Evolutionary conservation across 2,329 filamentous ascomycete genomes (phyloP).

Genomic region (Aureobasidium sp.): DNA sequence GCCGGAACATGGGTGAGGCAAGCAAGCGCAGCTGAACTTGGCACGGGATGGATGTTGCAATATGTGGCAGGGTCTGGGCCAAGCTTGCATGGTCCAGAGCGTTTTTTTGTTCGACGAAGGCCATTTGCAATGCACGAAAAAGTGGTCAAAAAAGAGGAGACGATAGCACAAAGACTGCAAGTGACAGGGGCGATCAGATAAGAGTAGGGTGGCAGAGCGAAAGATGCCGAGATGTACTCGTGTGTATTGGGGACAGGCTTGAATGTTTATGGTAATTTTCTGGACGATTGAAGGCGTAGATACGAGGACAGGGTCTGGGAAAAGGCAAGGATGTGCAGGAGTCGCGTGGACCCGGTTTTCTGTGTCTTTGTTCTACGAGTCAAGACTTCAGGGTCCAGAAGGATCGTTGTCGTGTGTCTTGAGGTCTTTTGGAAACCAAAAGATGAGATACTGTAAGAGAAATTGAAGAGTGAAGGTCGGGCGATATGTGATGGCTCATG

Average conservation of each 20-base stretch:
- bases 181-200: background rate
- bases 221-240: background rate
- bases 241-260: background rate
- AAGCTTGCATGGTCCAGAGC: background rate
- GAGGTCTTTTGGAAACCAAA: background rate
- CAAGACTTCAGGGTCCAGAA: background rate
- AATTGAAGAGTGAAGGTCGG: background rate
- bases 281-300: background rate
- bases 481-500: background rate
- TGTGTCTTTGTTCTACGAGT: background rate
- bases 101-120: background rate
- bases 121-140: background rate
- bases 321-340: background rate
- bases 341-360: background rate
- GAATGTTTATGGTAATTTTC: background rate
- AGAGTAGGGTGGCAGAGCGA: background rate
- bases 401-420: background rate
- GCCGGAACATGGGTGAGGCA: background rate
- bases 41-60: background rate
- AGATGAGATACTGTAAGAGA: background rate
- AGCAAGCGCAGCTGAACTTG: background rate
- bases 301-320: background rate
- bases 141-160: background rate
- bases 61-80: background rate
- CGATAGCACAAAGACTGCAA: background rate